phyloP scores from a whole-genome alignment of 345 rosid species.

The Noccaea caerulescens region DNA sequence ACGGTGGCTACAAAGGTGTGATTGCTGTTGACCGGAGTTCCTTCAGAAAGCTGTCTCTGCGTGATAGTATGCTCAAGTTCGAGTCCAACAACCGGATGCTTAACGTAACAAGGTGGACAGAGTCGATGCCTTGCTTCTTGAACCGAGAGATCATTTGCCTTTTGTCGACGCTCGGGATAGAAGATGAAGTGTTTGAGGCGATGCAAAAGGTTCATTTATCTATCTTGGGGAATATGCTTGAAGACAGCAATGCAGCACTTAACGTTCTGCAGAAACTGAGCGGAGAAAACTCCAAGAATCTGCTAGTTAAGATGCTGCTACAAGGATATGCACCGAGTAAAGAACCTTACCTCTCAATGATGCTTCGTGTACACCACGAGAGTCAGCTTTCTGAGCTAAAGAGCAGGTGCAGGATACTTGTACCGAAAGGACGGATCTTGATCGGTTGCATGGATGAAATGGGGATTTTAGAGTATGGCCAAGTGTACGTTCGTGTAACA shows the following conservation, averaged over 20 bases:
- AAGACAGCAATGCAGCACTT: slow-evolving; percentile 65
- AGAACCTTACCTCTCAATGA: slow-evolving; percentile 87
- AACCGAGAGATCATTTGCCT: slow-evolving; percentile 87
- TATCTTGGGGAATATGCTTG: slow-evolving; percentile 69
- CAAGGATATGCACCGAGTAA: slow-evolving; percentile 72
- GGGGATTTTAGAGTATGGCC: slow-evolving; percentile 74
- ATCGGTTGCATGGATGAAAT: slow-evolving; percentile 92
- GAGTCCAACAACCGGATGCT: slow-evolving; percentile 87
- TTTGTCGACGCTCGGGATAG: slow-evolving; percentile 76
- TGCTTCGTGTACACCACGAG: slow-evolving; percentile 80
- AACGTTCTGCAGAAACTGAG: slow-evolving; percentile 64
- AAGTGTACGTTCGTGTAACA: slow-evolving; percentile 74
- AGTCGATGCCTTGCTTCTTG: slow-evolving; percentile 85
- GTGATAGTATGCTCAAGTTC: slow-evolving; percentile 82
- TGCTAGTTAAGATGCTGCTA: slow-evolving; percentile 70
- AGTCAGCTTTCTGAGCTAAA: slow-evolving; percentile 66
- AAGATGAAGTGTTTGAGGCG: slow-evolving; percentile 65
- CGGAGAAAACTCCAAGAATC: slow-evolving; percentile 56
- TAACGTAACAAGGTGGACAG: slow-evolving; percentile 84
- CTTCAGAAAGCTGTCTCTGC: slow-evolving; percentile 77
- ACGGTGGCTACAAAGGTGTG: slow-evolving; percentile 95
- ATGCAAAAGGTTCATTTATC: slow-evolving; percentile 70
- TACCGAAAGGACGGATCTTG: slow-evolving; percentile 80
- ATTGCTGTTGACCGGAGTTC: slow-evolving; percentile 81
- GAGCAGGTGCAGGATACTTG: slow-evolving; percentile 74